Conservation (phyloP, 1,284 basidiomycete species). For the Ceratobasidium sp. region DNA sequence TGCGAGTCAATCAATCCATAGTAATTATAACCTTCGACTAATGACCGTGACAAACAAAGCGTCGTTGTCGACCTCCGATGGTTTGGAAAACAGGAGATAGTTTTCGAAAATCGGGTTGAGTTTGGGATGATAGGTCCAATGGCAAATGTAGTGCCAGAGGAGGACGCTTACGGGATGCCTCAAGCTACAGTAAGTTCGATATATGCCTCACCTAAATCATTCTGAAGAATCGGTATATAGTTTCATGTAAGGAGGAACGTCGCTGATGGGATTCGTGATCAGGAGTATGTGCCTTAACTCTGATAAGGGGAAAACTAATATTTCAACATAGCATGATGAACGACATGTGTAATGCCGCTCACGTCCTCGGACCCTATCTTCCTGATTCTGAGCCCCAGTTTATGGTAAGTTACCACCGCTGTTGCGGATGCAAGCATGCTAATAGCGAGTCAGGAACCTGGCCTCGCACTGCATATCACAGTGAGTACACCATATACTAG, state of each 20-base stretch:
- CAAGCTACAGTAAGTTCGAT: conserved; percentile 55
- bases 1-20: too few species aligned
- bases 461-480: conserved; percentile 33
- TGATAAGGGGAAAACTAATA: too few species aligned
- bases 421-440: not conserved
- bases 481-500: conserved; percentile 14
- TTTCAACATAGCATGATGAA: conserved; percentile 45
- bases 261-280: conserved; percentile 11
- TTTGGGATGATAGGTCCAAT: conserved; percentile 50
- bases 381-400: conserved; percentile 43
- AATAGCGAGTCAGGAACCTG: not conserved
- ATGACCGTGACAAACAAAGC: too few species aligned
- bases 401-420: conserved; percentile 40
- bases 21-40: too few species aligned
- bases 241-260: not conserved
- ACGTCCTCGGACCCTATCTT: conserved; percentile 25
- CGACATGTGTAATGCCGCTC: conserved; percentile 29
- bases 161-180: conserved; percentile 59
- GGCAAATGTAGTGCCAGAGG: conserved; percentile 14
- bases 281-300: conserved; percentile 15
- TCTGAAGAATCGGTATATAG: conserved; percentile 65
- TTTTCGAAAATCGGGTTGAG: conserved; percentile 52
- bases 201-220: conserved; percentile 52
- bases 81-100: conserved; percentile 51
- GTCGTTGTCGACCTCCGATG: conserved; percentile 55